A percentile compares a stretch with the other conserved stretches of the same genome.
Conservation (phyloP, 2,329 filamentous ascomycete genomes). For the Beauveria asiatica region DNA sequence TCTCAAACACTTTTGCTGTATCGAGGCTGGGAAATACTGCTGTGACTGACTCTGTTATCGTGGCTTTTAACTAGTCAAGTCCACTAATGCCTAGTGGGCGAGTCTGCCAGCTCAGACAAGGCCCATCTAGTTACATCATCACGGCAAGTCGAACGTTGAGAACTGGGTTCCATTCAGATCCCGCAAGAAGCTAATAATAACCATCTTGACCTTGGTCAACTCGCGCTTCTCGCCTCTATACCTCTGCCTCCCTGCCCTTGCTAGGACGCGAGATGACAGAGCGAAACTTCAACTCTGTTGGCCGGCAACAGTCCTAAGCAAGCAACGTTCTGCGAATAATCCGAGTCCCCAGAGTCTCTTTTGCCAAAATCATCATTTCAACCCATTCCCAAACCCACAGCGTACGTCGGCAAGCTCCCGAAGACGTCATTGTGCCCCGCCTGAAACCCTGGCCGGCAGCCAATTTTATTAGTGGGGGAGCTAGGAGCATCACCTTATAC, state of each 20-base stretch:
- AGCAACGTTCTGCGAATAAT: too few relatives aligned
- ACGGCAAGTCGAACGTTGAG: not conserved
- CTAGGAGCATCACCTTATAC: too few relatives aligned
- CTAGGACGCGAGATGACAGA: too few relatives aligned
- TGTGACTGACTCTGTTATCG: too few relatives aligned
- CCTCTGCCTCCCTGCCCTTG: not conserved
- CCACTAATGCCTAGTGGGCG: too few relatives aligned
- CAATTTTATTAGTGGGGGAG: not conserved
- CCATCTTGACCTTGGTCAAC: not conserved
- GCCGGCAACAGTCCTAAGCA: too few relatives aligned
- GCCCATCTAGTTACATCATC: not conserved
- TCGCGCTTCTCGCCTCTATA: not conserved
- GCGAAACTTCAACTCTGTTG: too few relatives aligned
- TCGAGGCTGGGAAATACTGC: not conserved
- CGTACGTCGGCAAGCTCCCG: not conserved
- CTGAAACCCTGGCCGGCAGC: not conserved
- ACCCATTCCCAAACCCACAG: not conserved
- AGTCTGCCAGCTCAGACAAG: too few relatives aligned
- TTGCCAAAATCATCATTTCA: not conserved
- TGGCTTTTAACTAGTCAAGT: not conserved
- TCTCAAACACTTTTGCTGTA: not conserved
- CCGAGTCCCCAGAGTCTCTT: not conserved
- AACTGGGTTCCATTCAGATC: not conserved
- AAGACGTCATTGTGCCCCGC: conserved; percentile 3
- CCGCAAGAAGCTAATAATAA: not conserved